phyloP scores from a whole-genome alignment of 371 early-diverging fungal species.

The Circinella minor region DNA sequence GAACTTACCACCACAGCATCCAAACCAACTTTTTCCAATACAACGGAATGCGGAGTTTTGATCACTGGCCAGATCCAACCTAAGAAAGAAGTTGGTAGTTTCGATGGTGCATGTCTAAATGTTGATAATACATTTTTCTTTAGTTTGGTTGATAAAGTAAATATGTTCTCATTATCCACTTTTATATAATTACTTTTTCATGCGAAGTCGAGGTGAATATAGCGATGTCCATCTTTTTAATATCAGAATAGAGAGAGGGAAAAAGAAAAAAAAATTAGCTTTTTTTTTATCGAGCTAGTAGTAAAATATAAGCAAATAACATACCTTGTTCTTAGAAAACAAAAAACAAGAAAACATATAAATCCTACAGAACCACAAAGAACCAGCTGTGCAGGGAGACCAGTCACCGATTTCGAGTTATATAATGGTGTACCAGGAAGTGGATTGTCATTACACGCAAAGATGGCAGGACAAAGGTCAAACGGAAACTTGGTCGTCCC shows the following conservation, averaged over 20 bases:
- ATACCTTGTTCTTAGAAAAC: conserved; percentile 49
- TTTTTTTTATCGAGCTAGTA: not conserved
- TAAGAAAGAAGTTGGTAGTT: conserved; percentile 57
- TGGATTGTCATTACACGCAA: conserved; percentile 43
- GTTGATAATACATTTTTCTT: not conserved
- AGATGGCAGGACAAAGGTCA: conserved; percentile 31
- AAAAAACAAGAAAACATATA: conserved; percentile 47
- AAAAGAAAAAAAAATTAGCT: not conserved
- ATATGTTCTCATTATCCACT: not conserved
- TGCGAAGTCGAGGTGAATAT: conserved; percentile 68
- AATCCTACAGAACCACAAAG: conserved; percentile 48
- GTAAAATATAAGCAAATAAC: not conserved
- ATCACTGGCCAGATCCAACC: conserved; percentile 67
- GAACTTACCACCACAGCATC: conserved; percentile 66
- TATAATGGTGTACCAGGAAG: conserved; percentile 49
- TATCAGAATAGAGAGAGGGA: not conserved
- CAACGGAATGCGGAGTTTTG: conserved; percentile 56
- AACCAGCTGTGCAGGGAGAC: conserved; percentile 47
- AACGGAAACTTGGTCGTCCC: conserved; percentile 18
- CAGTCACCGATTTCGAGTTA: conserved; percentile 48
- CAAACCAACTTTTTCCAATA: conserved; percentile 67
- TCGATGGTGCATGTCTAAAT: conserved; percentile 56
- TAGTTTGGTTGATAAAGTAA: not conserved
- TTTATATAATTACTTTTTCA: conserved; percentile 49
- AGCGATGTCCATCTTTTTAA: conserved; percentile 54